Conservation (phyloP, 768 basidiomycete genomes). For the Albatrellus ellisii region DNA sequence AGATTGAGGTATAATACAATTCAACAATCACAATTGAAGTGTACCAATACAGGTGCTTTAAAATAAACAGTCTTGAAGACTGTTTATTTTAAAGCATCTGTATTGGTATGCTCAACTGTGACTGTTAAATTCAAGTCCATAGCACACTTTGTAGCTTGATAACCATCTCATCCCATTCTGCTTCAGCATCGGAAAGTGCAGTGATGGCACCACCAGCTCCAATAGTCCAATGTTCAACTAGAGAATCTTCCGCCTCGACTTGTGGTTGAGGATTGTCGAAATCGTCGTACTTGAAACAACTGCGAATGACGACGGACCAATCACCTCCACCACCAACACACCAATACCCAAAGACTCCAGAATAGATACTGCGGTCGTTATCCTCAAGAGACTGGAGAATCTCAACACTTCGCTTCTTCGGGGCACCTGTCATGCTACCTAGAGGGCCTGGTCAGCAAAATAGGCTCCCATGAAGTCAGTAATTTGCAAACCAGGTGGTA, state of each 20-base stretch:
- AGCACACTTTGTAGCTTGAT: slow-evolving; percentile 77
- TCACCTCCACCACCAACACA: slow-evolving; percentile 80
- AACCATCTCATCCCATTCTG: slow-evolving; percentile 94
- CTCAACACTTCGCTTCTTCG: slow-evolving; percentile 88
- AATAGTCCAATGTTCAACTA: slow-evolving; percentile 52
- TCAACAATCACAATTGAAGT: slow-evolving; percentile 18
- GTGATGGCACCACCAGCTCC: slow-evolving; percentile 98
- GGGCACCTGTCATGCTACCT: slow-evolving; percentile 98
- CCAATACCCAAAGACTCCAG: slow-evolving; percentile 91
- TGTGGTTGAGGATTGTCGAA: slow-evolving; percentile 8
- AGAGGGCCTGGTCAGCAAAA: background rate
- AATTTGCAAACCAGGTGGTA: slow-evolving; percentile 61
- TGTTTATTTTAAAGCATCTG: too few relatives aligned
- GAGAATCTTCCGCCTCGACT: background rate
- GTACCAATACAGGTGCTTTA: slow-evolving; percentile 19
- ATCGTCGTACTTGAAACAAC: slow-evolving; percentile 67
- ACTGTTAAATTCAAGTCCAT: slow-evolving; percentile 23
- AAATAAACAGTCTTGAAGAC: too few relatives aligned
- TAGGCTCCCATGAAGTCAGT: background rate
- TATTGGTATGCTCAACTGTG: slow-evolving; percentile 25
- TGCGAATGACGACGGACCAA: slow-evolving; percentile 91
- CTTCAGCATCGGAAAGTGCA: slow-evolving; percentile 71
- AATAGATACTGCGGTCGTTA: slow-evolving; percentile 66
- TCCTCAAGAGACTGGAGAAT: slow-evolving; percentile 74
- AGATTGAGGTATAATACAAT: background rate